Base-by-base conservation (phyloP, 2,329 filamentous ascomycete species). In the Catunica adiposa region DNA sequence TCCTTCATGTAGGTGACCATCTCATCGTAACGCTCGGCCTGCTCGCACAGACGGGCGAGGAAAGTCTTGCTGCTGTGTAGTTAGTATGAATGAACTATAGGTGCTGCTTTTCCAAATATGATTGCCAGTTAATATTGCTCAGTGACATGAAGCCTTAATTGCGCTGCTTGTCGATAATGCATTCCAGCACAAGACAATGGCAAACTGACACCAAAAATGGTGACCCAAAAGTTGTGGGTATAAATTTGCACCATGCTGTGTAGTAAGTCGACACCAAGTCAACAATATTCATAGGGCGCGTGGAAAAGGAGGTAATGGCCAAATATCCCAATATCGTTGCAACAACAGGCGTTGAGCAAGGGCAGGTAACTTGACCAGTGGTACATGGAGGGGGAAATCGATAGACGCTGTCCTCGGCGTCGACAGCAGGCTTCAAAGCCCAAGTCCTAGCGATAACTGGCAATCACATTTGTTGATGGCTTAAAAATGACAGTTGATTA, bases 1-100 rank as follows among this genome's bases (percentile, higher is more conserved):
- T 96, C 89, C 87, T 97, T 97, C 92, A 97, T 97, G 79, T 90
- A 96, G 70, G 83, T 89, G 66, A 97, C 90, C 90, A 97, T 97
- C 77, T 97, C 92, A 90, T 98, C 90, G 77, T 98, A 98, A 71
- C 90, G 90, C 82, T 97, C 92, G 71, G 92, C 92, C 83, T 98
- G 92, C 86, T 97, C 92, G 80, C 92, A 97, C 71, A 98, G 89
- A 78, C 92, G 84, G 74, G 92, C 92, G 73, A 97, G 88, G 82
- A 97, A 97, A 70, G 92, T 97, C 84, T 97, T 97, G 85, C 89
- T 95, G 71, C 70, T 53, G 34, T n/a, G 25, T 37, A 46, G 57
- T 58, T 53, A 58, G 56, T 53, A 55, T 51, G 11, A 9, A 29
- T 44, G 40, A 40, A 15, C 29, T 26, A 25, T n/a, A n/a, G 9